Base-by-base conservation (phyloP, 1,284 basidiomycete species). In the Melampsora abietis-canadensis region DNA sequence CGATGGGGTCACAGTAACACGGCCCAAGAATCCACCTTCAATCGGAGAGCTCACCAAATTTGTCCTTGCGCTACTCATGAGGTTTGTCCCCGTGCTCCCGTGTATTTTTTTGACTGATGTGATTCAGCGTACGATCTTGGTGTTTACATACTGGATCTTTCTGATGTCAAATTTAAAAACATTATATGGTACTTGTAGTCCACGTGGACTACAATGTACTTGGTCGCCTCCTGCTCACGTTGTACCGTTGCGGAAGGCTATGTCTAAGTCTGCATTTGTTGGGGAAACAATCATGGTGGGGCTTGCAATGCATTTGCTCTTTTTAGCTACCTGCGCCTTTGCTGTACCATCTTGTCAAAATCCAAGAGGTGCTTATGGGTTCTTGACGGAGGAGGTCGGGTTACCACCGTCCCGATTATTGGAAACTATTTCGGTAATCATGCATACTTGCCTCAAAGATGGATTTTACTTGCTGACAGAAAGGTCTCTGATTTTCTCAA, bases 31-130 rank as follows among this genome's bases (percentile, higher is more conserved):
- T 30, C 40, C 60, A 27, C 69, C 69, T 31, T 73, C 69, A 19
- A 44, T 73, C 34, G 69, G 69, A 8, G 69, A 73, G 37, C 48
- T 65, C 21, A 37, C 24, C 10, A 65, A 62, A 65, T 73, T 61
- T 61, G 48, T 73, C 62, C 30, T 44, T 27, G 61, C 69, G 57
- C 63, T 73, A 19, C 40, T 73, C 17, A 64, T 73, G 62, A 73
- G 63, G 69, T 73, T 12, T 62, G 68, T 60, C 21, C 60, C 21
- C 5, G n/a, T n/a, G n/a, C 21, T n/a, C n/a, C 19, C 12, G 17
- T n/a, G 12, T 30, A 19, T 12, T 37, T 8, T 10, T 40, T 17
- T 8, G 14, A 34, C 5, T 44, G 27, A 21, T 17, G 54, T 68
- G 34, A 60, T 47, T 27, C 17, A 14, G 6, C 8, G 27, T 6